A percentile compares a stretch with the other conserved stretches of the same genome.
Evolutionary conservation across 805 yeast species (phyloP).

Genomic region (Isabelozyma gotoi): DNA sequence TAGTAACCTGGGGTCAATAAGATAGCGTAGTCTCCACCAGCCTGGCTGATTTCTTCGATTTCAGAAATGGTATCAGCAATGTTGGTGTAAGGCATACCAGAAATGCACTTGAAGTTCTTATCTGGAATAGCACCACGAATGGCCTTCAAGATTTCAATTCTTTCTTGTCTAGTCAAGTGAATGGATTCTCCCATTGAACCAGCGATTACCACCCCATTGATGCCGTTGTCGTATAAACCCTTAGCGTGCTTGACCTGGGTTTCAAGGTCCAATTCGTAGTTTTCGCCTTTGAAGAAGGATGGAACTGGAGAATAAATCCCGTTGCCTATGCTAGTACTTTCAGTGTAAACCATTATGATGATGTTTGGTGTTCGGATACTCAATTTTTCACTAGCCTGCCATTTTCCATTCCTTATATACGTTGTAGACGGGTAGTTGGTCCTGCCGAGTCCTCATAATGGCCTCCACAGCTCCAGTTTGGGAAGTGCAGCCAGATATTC

Average conservation of each 20-base stretch:
- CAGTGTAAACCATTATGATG: background rate
- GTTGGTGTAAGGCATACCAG: conserved; percentile 24
- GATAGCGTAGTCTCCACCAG: conserved; percentile 35
- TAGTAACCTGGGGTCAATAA: conserved; percentile 36
- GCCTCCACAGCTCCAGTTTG: background rate
- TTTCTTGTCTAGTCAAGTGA: conserved; percentile 30
- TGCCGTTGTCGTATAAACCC: conserved; percentile 24
- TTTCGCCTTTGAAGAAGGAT: conserved; percentile 24
- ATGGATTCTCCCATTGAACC: conserved; percentile 43
- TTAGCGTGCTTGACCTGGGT: conserved; percentile 31
- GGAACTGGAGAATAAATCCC: conserved; percentile 34
- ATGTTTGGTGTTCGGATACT: background rate
- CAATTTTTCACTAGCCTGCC: too few relatives aligned
- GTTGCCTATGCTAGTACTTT: background rate
- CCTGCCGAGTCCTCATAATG: background rate
- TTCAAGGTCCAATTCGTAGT: conserved; percentile 26
- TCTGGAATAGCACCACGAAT: conserved; percentile 31
- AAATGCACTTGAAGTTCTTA: conserved; percentile 26
- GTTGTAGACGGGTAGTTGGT: too few relatives aligned
- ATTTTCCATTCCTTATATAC: too few relatives aligned
- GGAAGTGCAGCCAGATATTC: background rate
- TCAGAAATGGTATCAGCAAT: conserved; percentile 26
- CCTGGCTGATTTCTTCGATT: conserved; percentile 19
- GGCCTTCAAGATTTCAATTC: conserved; percentile 23
- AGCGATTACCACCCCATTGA: conserved; percentile 33